Percentiles rank a stretch among this genome's conserved stretches.
phyloP scores from a whole-genome alignment of 805 yeast species.

The Schizosaccharomyces lindneri region DNA sequence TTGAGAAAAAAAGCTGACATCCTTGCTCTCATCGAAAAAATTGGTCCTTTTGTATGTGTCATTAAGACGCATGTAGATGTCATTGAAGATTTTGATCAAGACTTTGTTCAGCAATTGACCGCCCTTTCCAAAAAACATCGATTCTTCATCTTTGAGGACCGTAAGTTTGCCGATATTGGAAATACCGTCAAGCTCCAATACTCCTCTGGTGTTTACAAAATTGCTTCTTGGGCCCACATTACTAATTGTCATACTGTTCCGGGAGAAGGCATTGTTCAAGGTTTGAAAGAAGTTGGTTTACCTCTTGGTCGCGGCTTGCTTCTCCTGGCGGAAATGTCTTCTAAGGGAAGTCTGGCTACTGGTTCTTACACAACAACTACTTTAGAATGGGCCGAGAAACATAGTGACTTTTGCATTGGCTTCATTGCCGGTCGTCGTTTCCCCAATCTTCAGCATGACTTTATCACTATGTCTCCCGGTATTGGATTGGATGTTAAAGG shows the following conservation, averaged over 20 bases:
- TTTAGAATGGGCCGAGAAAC: constrained; percentile 68
- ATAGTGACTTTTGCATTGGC: constrained; percentile 79
- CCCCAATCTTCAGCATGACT: constrained; percentile 62
- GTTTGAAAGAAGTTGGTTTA: constrained; percentile 31
- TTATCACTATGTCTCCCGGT: constrained; percentile 95
- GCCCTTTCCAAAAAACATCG: constrained; percentile 55
- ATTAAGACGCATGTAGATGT: constrained; percentile 91
- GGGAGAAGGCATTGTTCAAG: constrained; percentile 78
- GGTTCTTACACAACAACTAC: constrained; percentile 78
- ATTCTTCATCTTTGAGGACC: constrained; percentile 82
- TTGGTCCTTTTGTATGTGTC: constrained; percentile 80
- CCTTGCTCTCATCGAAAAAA: constrained; percentile 39
- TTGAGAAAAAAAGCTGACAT: constrained; percentile 61
- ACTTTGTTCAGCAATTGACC: constrained; percentile 54
- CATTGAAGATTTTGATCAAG: constrained; percentile 66
- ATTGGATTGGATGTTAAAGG: constrained; percentile 95
- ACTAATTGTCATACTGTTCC: constrained; percentile 96
- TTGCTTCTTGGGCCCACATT: constrained; percentile 86
- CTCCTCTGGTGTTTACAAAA: constrained; percentile 66
- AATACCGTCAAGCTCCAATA: constrained; percentile 90
- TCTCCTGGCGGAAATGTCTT: constrained; percentile 87
- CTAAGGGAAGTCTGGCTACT: constrained; percentile 77
- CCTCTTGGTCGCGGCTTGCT: constrained; percentile 52
- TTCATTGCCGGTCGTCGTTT: constrained; percentile 81
- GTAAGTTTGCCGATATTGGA: constrained; percentile 96